A percentile compares a stretch with the other conserved stretches of the same genome.
phyloP scores from a whole-genome alignment of 345 rosid species.

The Mallotus nudiflorus region DNA sequence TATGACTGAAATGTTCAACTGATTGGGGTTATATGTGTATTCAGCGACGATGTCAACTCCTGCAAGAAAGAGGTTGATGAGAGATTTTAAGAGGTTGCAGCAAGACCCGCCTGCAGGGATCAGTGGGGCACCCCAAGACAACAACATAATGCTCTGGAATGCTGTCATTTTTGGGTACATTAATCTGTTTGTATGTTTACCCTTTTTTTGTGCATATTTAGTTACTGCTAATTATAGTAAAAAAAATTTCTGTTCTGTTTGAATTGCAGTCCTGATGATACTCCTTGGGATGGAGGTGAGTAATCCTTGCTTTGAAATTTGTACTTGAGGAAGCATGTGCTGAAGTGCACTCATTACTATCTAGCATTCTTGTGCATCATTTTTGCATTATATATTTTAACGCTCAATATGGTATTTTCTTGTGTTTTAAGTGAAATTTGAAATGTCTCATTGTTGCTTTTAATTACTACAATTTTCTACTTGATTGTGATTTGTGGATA shows the following conservation, averaged over 20 bases:
- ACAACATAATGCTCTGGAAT: constrained; percentile 34
- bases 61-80: constrained; percentile 37
- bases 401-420: background rate
- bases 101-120: constrained; percentile 39
- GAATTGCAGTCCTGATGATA: constrained; percentile 67
- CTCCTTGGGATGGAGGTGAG: constrained; percentile 88
- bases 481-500: background rate
- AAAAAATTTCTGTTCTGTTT: constrained; percentile 1
- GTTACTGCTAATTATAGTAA: background rate
- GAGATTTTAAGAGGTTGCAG: constrained; percentile 40
- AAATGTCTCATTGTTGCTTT: background rate
- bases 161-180: constrained; percentile 37
- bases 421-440: background rate
- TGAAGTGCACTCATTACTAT: background rate
- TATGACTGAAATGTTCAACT: background rate
- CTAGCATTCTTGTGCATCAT: background rate
- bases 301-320: constrained; percentile 10
- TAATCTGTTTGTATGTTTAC: background rate
- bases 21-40: background rate
- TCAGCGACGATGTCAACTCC: constrained; percentile 28
- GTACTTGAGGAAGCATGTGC: constrained; percentile 2
- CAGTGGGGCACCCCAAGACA: constrained; percentile 35
- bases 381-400: background rate
- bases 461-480: background rate
- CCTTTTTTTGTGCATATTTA: constrained; percentile 12